Evolutionary conservation across 192 early-diverging fungal species (phyloP).

Genomic region (Bifiguratus adelaidae): DNA sequence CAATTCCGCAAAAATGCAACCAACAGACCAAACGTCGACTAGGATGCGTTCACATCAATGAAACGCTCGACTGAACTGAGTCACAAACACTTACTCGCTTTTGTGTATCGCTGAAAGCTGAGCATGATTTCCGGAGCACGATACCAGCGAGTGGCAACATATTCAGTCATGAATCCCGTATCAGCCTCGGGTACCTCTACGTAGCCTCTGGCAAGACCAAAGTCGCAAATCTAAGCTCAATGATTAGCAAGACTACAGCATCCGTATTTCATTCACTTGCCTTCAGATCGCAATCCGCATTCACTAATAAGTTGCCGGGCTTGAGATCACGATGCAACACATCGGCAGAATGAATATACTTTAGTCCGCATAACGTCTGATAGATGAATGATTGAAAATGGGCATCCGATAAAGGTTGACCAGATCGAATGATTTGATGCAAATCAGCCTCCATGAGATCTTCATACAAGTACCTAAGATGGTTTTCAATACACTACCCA

Average conservation of each 20-base stretch:
- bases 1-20: slow-evolving; percentile 98
- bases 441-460: slow-evolving; percentile 99
- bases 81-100: slow-evolving; percentile 84
- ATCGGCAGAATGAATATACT: slow-evolving; percentile 98
- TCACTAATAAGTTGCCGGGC: slow-evolving; percentile 93
- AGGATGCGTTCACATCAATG: no score
- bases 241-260: not conserved
- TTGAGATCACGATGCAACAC: slow-evolving; percentile 96
- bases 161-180: slow-evolving; percentile 97
- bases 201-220: slow-evolving; percentile 93
- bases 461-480: slow-evolving; percentile 75
- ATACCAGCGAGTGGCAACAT: slow-evolving; percentile 99
- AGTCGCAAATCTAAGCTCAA: slow-evolving; percentile 81
- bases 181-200: slow-evolving; percentile 70
- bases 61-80: no score
- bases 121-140: slow-evolving; percentile 98
- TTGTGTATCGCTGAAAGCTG: slow-evolving; percentile 95
- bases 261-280: slow-evolving; percentile 24
- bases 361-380: slow-evolving; percentile 94
- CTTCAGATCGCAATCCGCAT: slow-evolving; percentile 96
- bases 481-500: not conserved
- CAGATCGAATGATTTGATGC: slow-evolving; percentile 91
- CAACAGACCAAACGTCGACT: slow-evolving; percentile 97
- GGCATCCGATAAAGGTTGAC: slow-evolving; percentile 87
- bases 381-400: slow-evolving; percentile 99